Evolutionary conservation across 768 basidiomycete species (phyloP), one percentile per base, ranked within the genome.

Genomic region (Rhizopogon vulgaris): DNA sequence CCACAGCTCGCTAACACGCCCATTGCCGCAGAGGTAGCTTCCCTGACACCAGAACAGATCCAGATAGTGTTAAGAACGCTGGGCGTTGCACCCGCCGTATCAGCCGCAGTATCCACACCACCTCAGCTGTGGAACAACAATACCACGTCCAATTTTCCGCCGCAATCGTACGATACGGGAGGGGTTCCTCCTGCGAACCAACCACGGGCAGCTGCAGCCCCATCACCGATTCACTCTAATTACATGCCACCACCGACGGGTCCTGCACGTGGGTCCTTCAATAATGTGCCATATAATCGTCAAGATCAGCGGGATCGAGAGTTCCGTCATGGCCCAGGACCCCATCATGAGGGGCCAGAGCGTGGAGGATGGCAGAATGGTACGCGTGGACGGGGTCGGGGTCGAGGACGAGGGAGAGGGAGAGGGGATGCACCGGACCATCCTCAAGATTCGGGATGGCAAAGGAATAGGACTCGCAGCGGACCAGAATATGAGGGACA

Each of bases 1-100:
- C 61, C 74, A 14, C 66, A 70, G 30, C 65, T 73, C 34, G 69
- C 76, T 54, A 71, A 78, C 17, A 69, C 77, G 12, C 76, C 78
- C 15, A 76, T 91, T 37, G 83, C 83, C 7, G 80, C 84, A 5
- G 84, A 88, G 60, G 80, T 90, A 6, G 84, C 87, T 6, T 74
- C 82, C 34, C 75, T 90, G 14, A 87, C 85, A 2, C 85, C 86
- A 0, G 87, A 87, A 45, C 88, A 90, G 63, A 80, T 90, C 36
- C 82, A 86, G 54, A 66, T 77, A 43, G 79, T 90, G 67, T 69
- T 90, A 11, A 76, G 78, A 34, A 75, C 83, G 0, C 72, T 90
- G 12, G 57, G 66, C 47, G 63, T 66, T 55, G 42, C 64, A 47
- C 58, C 65, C 56, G 53, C 67, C 58, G 48, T 63, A 55, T 58